A percentile compares a stretch with the other conserved stretches of the same genome.
phyloP scores from a whole-genome alignment of 129 eudicot genomes.

The Ambrosia artemisiifolia region DNA sequence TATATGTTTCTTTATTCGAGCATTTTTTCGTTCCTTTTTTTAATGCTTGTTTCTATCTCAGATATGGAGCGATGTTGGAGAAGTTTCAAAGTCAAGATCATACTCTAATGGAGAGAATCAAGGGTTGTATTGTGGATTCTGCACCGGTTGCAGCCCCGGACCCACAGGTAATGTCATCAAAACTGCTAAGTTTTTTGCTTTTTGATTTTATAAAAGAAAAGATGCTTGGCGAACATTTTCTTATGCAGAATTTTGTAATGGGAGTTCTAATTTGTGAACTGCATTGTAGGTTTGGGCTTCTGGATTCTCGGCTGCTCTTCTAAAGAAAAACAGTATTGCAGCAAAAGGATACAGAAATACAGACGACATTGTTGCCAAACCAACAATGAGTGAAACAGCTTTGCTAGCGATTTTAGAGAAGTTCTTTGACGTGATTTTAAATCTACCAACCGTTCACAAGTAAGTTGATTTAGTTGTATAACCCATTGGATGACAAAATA shows the following conservation, averaged over 20 bases:
- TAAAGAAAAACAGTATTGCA: slow-evolving; percentile 82
- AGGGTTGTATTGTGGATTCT: slow-evolving; percentile 94
- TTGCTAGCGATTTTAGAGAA: slow-evolving; percentile 66
- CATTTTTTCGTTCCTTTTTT: neutral
- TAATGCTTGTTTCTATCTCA: slow-evolving; percentile 19
- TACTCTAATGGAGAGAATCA: slow-evolving; percentile 53
- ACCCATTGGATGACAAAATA: neutral
- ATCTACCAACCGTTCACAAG: slow-evolving; percentile 71
- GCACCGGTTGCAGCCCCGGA: slow-evolving; percentile 94
- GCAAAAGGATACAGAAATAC: slow-evolving; percentile 43
- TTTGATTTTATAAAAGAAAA: neutral
- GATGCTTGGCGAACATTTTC: neutral
- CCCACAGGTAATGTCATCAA: slow-evolving; percentile 62
- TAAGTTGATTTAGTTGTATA: slow-evolving; percentile 18
- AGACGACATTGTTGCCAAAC: slow-evolving; percentile 44
- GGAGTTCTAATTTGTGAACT: neutral
- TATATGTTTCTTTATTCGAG: neutral
- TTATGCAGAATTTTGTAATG: neutral
- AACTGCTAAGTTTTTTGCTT: neutral
- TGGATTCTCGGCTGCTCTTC: slow-evolving; percentile 95
- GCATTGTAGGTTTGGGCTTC: slow-evolving; percentile 85
- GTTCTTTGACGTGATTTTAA: slow-evolving; percentile 74
- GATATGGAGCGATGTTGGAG: slow-evolving; percentile 93
- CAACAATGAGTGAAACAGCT: slow-evolving; percentile 75
- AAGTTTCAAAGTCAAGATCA: slow-evolving; percentile 72